These are phyloP conservation scores for Orbilia ellipsospora DNA, from an alignment of 2,329 filamentous ascomycete species.

Conservation along the genomic window DNA sequence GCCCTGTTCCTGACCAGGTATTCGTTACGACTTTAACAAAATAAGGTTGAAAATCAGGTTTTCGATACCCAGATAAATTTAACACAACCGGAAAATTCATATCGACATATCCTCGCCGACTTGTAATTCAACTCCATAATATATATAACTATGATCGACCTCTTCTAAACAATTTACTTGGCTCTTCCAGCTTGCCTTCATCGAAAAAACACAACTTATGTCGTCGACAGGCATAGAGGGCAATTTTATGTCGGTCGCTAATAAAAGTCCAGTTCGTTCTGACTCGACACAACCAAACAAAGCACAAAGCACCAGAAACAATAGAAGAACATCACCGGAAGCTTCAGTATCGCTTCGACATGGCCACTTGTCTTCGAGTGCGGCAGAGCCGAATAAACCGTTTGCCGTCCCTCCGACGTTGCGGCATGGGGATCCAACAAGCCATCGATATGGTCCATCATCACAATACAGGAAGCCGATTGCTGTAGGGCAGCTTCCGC, in stretches of 20 bases:
- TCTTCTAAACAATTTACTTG: neutral
- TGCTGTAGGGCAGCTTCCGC: slow-evolving; percentile 6
- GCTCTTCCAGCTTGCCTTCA: slow-evolving; percentile 4
- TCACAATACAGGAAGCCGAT: slow-evolving; percentile 4
- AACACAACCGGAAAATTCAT: slow-evolving; percentile 5
- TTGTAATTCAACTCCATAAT: slow-evolving; percentile 1
- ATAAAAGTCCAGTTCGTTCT: slow-evolving; percentile 1
- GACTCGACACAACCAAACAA: slow-evolving; percentile 21
- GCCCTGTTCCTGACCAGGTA: slow-evolving; percentile 24
- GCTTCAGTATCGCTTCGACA: slow-evolving; percentile 49
- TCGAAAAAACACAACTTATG: slow-evolving; percentile 15
- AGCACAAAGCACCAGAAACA: slow-evolving; percentile 4
- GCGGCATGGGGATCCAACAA: slow-evolving; percentile 27
- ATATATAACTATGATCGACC: slow-evolving; percentile 20
- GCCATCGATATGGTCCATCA: slow-evolving; percentile 17
- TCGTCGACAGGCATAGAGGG: slow-evolving; percentile 15
- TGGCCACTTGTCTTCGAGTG: slow-evolving; percentile 30
- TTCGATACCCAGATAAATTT: slow-evolving; percentile 1
- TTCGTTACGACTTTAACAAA: slow-evolving; percentile 32
- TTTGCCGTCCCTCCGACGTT: slow-evolving; percentile 40
- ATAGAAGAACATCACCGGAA: slow-evolving; percentile 35
- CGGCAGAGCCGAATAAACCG: slow-evolving; percentile 38
- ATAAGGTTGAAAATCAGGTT: slow-evolving; percentile 13
- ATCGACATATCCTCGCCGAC: neutral
- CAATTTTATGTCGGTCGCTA: slow-evolving; percentile 48